phyloP scores from a whole-genome alignment of 805 yeast species.

The Saccharomycopsis javanensis region DNA sequence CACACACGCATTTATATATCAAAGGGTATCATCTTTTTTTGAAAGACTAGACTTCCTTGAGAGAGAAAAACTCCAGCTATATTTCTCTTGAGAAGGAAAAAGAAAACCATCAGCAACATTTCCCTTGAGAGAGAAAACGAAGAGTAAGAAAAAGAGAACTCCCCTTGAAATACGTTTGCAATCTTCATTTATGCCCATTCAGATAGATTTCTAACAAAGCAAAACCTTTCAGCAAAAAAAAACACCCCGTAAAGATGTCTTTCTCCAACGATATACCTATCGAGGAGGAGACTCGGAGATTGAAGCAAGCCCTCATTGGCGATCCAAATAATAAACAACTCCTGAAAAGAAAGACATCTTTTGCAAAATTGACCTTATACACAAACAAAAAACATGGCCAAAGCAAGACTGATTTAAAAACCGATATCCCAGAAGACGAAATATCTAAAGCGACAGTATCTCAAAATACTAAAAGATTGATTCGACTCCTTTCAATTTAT shows the following conservation, averaged over 20 bases:
- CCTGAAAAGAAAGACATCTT: not conserved
- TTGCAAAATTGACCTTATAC: not conserved
- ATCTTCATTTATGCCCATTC: too few relatives aligned
- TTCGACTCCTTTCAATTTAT: constrained; percentile 6
- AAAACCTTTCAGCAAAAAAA: too few relatives aligned
- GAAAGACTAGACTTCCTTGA: too few relatives aligned
- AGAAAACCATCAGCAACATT: too few relatives aligned
- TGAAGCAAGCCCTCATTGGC: not conserved
- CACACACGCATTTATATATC: too few relatives aligned
- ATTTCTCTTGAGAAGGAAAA: too few relatives aligned
- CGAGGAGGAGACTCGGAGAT: not conserved
- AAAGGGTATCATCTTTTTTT: too few relatives aligned
- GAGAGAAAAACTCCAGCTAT: too few relatives aligned
- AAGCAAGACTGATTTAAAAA: not conserved
- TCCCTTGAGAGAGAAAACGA: too few relatives aligned
- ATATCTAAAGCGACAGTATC: not conserved
- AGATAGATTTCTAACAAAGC: too few relatives aligned
- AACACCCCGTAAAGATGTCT: not conserved
- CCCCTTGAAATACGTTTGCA: too few relatives aligned
- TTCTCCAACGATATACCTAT: not conserved
- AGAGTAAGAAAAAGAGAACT: too few relatives aligned
- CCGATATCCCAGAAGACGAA: not conserved
- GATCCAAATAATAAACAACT: not conserved
- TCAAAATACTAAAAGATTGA: constrained; percentile 4
- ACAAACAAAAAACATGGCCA: not conserved